Evolutionary conservation across 1,284 basidiomycete species (phyloP), one percentile per base, ranked within the genome.

Genomic region (Wolfiporia cocos): DNA sequence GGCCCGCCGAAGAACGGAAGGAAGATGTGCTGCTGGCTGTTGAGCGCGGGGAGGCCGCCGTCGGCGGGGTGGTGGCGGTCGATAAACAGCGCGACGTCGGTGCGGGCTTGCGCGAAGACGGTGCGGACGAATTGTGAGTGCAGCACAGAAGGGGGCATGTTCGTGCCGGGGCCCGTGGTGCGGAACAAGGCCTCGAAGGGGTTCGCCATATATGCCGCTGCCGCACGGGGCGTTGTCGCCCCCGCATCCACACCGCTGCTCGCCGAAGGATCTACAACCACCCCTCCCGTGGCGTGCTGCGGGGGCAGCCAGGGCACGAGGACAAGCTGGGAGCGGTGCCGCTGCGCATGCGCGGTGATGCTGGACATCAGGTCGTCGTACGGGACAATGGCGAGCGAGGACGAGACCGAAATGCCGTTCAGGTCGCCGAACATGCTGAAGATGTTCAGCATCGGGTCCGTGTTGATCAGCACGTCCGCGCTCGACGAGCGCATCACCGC

Each of bases 1-100:
- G 80, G 74, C 0, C 83, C 84, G 30, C 82, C 83, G 53, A 83
- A 78, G 70, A 86, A 86, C 7, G 78, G 78, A 26, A 86, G 56
- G 57, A 81, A 71, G 42, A 85, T 58, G 50, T 79, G 76, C 50
- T 76, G 68, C 20, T 49, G 47, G 32, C 55, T 59, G 24, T 26
- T 55, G 39, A 48, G 56, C 54, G 34, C 38, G 52, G 28, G 54
- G 51, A 3, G 51, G 3, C 30, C 21, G 5, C 22, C 49, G 20
- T 63, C 60, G 19, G 66, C 67, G 5, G 61, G 61, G 4, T 68
- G 65, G 43, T 71, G 68, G 15, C 78, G 71, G 56, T 94, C 90
- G 36, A 95, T 76, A 57, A 78, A 77, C 23, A 86, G 63, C 10
- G 76, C 81, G 34, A 85, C 69, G 51, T 79, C 75, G 22, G 61